phyloP scores from a whole-genome alignment of 371 early-diverging fungal species.

The Circinella umbellata region DNA sequence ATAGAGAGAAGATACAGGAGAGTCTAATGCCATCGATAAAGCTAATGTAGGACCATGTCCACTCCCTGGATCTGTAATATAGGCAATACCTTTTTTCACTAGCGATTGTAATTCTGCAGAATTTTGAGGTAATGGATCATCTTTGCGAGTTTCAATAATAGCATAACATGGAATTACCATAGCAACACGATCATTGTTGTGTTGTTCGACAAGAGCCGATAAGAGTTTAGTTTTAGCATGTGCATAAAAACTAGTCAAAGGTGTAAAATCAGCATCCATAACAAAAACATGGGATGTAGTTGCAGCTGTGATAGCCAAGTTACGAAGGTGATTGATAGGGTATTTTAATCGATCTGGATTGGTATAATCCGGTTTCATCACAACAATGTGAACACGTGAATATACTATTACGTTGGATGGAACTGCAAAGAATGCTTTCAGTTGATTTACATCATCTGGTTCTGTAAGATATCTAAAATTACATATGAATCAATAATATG shows the following conservation, averaged over 20 bases:
- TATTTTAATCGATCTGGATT: slow-evolving; percentile 45
- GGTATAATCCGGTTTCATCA: slow-evolving; percentile 60
- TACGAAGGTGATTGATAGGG: slow-evolving; percentile 70
- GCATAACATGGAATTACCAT: slow-evolving; percentile 66
- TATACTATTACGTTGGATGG: slow-evolving; percentile 31
- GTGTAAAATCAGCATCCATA: slow-evolving; percentile 70
- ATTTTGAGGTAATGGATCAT: slow-evolving; percentile 40
- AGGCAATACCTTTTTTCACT: slow-evolving; percentile 49
- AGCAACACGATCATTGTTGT: slow-evolving; percentile 26
- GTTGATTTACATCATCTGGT: slow-evolving; percentile 43
- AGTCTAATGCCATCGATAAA: slow-evolving; percentile 37
- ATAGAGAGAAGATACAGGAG: slow-evolving; percentile 23
- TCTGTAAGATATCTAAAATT: slow-evolving; percentile 58
- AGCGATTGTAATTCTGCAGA: slow-evolving; percentile 47
- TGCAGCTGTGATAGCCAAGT: slow-evolving; percentile 57
- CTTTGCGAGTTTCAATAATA: slow-evolving; percentile 42
- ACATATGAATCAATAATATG: neutral
- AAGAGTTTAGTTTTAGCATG: slow-evolving; percentile 30
- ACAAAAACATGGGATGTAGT: slow-evolving; percentile 59
- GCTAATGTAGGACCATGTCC: slow-evolving; percentile 68
- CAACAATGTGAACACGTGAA: slow-evolving; percentile 34
- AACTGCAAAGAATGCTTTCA: slow-evolving; percentile 50
- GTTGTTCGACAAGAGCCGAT: neutral
- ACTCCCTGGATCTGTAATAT: slow-evolving; percentile 66
- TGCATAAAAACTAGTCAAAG: slow-evolving; percentile 47